Evolutionary conservation across 2,329 filamentous ascomycete genomes (phyloP), one percentile per base, ranked within the genome.

Genomic region (Aspergillus sp.): DNA sequence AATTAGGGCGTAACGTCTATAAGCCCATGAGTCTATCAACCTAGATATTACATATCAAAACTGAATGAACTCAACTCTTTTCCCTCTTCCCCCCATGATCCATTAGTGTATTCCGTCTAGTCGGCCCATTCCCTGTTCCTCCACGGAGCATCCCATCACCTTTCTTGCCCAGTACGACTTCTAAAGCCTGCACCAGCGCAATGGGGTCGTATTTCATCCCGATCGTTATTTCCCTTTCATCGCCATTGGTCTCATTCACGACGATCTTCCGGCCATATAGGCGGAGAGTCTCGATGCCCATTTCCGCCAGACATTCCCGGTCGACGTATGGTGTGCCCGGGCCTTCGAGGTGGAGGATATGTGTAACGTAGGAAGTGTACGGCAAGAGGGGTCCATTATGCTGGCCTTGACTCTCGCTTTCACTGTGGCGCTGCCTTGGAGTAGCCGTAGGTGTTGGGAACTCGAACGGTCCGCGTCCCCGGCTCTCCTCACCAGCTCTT

Each of bases 291-390:
- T 89, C 84, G 36, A 97, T 87, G 0, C 89, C 89, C 52, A 89
- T 64, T 12, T 69, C 66, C 3, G 69, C 69, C 39, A 96, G 72
- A 46, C 75, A 76, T 4, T 76, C 76, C 43, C 75, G 80, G 56
- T 94, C 81, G 1, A 95, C 83, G 3, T 63, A 70, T 0, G 90
- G 90, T 26, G 83, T 82, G 0, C 77, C 78, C 0, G 80, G 76
- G 0, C 82, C 83, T 38, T 90, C 85, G 0, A 95, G 69, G 60
- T 94, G 85, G 5, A 96, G 75, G 9, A 96, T 65, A 62, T 96
- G 90, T 5, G 85, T 94, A 3, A 96, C 83, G 58, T 93, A 95
- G 2, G 71, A 73, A 28, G 67, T 74, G 57, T 82, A 85, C 4
- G 82, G 77, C 1, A 72, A 66, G n/a, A 5, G 48, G 51, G 7